phyloP scores from a whole-genome alignment of 2,329 filamentous ascomycete species.

The Apiospora koreana region DNA sequence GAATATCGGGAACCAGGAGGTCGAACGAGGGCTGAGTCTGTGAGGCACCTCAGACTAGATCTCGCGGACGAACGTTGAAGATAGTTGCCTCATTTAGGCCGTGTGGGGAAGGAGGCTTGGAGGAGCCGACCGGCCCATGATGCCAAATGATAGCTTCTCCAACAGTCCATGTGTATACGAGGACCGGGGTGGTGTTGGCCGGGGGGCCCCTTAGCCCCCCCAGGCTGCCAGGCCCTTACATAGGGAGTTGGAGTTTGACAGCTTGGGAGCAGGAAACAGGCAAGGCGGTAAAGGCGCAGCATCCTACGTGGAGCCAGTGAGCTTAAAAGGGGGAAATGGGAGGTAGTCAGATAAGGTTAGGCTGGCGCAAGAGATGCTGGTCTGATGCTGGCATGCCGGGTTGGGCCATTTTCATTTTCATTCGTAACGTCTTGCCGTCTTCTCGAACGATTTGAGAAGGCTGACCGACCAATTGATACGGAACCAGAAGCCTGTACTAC shows the following conservation, averaged over 20 bases:
- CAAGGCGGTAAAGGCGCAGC: constrained; percentile 5
- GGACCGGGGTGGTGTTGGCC: not conserved
- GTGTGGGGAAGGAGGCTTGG: constrained; percentile 12
- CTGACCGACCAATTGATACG: not conserved
- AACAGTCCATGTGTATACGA: constrained; percentile 5
- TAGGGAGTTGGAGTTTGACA: not conserved
- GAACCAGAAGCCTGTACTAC: too few relatives aligned
- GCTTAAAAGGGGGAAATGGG: constrained; percentile 9
- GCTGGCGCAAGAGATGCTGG: not conserved
- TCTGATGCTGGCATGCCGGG: too few relatives aligned
- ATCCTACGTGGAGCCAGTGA: not conserved
- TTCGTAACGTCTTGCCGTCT: not conserved
- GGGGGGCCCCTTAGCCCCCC: too few relatives aligned
- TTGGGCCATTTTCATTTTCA: not conserved
- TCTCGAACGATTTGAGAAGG: not conserved
- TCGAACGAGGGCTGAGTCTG: not conserved
- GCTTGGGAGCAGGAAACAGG: not conserved
- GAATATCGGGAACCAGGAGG: not conserved
- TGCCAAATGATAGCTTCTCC: not conserved
- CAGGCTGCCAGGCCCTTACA: too few relatives aligned
- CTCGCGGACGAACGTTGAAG: not conserved
- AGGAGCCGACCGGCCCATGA: not conserved
- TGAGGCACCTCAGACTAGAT: not conserved
- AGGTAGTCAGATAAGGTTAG: not conserved
- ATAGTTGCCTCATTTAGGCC: not conserved